Evolutionary conservation across 257 asterid genomes (phyloP).

Genomic region (Solanum lycopersicoides): DNA sequence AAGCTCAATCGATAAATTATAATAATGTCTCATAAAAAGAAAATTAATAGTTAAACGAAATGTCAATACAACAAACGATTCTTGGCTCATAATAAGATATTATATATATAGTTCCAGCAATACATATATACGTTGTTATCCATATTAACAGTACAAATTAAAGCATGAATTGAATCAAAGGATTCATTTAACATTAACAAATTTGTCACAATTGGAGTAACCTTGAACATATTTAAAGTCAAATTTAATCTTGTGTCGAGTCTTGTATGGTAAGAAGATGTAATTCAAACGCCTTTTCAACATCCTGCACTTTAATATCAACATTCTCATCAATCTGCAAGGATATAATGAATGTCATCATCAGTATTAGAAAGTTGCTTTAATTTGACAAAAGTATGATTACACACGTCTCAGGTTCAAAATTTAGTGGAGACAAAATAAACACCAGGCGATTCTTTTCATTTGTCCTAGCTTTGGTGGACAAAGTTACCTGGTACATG

Average conservation of each 20-base stretch:
- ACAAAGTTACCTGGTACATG: background rate
- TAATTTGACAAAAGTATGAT: background rate
- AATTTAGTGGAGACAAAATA: background rate
- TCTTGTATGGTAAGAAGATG: background rate
- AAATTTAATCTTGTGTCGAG: background rate
- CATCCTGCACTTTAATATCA: background rate
- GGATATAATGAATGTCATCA: background rate
- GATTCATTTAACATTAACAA: background rate
- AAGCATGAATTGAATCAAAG: background rate
- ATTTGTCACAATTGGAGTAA: background rate
- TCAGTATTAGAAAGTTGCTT: background rate
- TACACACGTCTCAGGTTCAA: background rate
- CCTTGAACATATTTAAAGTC: background rate
- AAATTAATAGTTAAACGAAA: background rate
- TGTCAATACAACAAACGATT: background rate
- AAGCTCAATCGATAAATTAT: background rate
- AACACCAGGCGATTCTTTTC: background rate
- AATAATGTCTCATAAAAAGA: background rate
- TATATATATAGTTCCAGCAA: background rate
- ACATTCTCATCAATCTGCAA: conserved; percentile 1
- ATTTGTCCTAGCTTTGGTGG: background rate
- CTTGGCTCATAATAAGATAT: background rate
- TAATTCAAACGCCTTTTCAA: background rate
- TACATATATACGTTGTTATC: background rate
- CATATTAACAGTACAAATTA: background rate